Evolutionary conservation across 768 basidiomycete genomes (phyloP).

Genomic region (Leccinum pellstonianum): DNA sequence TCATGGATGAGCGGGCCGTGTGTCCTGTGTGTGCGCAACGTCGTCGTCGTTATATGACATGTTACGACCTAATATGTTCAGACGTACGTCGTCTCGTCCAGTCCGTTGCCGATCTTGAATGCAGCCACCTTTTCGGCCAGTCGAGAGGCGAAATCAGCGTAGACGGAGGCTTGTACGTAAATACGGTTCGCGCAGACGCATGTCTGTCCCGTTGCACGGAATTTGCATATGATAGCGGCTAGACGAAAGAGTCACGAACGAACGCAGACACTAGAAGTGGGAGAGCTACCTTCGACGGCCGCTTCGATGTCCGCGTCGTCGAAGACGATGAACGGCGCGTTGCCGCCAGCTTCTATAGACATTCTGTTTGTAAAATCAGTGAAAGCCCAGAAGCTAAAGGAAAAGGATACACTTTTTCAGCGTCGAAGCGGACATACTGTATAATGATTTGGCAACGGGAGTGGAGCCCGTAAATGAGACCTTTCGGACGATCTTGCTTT

Average conservation of each 20-base stretch:
- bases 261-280: background rate
- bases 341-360: constrained; percentile 90
- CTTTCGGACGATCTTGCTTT: constrained; percentile 83
- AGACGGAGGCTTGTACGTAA: constrained; percentile 87
- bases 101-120: constrained; percentile 88
- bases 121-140: constrained; percentile 79
- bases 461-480: constrained; percentile 92
- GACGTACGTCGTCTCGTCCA: constrained; percentile 70
- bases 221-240: constrained; percentile 78
- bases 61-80: background rate
- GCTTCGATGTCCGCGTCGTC: constrained; percentile 92
- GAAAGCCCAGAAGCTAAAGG: background rate
- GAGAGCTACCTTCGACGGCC: constrained; percentile 71
- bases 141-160: constrained; percentile 88
- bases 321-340: constrained; percentile 96
- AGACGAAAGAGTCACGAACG: constrained; percentile 3
- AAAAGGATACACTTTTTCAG: constrained; percentile 67
- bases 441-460: constrained; percentile 72
- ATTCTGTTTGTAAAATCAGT: constrained; percentile 34
- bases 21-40: constrained; percentile 48
- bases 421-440: constrained; percentile 69
- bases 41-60: background rate
- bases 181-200: constrained; percentile 90
- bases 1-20: constrained; percentile 94
- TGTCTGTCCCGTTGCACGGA: constrained; percentile 79